Evolutionary conservation across 2,329 filamentous ascomycete species (phyloP).

Genomic region (Colletotrichum chrysophilum): DNA sequence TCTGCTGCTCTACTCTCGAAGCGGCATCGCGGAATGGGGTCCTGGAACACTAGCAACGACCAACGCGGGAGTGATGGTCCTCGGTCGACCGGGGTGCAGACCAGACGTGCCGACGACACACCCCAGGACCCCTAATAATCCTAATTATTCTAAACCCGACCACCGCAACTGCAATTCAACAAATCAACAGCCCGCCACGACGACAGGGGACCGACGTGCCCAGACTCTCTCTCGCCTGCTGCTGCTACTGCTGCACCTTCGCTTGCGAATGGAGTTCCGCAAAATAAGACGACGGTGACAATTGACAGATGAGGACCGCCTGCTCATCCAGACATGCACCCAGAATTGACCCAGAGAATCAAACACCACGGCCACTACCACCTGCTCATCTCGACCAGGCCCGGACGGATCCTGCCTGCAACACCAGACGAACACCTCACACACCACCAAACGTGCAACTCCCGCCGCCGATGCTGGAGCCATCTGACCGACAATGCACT

Average conservation of each 20-base stretch:
- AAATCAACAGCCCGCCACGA: not conserved
- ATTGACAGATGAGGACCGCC: not conserved
- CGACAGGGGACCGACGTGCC: not conserved
- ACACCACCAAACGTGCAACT: not conserved
- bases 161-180: not conserved
- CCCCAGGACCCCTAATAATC: slow-evolving; percentile 20
- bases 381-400: not conserved
- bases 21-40: slow-evolving; percentile 16
- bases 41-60: slow-evolving; percentile 13
- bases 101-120: slow-evolving; percentile 10
- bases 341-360: not conserved
- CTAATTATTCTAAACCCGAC: not conserved
- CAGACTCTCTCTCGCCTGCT: not conserved
- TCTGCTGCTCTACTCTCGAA: slow-evolving; percentile 14
- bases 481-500: slow-evolving; percentile 5
- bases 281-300: slow-evolving; percentile 9
- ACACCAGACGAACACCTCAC: not conserved
- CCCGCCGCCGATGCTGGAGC: not conserved
- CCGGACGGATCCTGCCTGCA: not conserved
- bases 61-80: slow-evolving; percentile 19
- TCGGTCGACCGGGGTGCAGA: slow-evolving; percentile 15
- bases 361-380: not conserved
- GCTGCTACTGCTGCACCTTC: not conserved
- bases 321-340: not conserved
- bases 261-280: slow-evolving; percentile 14